These are phyloP conservation scores for Musa balbisiana DNA, from an alignment of 202 grass and related monocot species.

Conservation along the genomic window DNA sequence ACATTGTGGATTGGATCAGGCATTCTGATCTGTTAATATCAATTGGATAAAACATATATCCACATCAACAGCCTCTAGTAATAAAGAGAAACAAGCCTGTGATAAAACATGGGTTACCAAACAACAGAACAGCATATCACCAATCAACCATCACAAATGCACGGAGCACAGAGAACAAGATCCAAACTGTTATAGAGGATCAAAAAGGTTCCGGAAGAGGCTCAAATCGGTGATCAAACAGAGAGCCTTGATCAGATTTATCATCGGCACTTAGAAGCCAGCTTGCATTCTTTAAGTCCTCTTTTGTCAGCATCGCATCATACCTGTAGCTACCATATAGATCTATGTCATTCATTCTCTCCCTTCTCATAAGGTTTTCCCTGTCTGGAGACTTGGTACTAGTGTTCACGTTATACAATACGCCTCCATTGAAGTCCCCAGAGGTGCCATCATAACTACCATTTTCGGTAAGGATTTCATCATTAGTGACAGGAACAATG, in stretches of 20 bases:
- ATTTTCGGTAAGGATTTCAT: slow-evolving; percentile 34
- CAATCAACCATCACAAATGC: slow-evolving; percentile 4
- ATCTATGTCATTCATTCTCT: slow-evolving; percentile 66
- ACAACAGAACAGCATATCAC: not conserved
- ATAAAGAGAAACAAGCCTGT: not conserved
- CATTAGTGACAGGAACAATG: slow-evolving; percentile 35
- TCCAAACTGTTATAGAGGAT: slow-evolving; percentile 23
- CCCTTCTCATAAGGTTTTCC: slow-evolving; percentile 51
- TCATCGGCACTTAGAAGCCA: slow-evolving; percentile 78
- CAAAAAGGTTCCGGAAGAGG: slow-evolving; percentile 83
- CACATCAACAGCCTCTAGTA: slow-evolving; percentile 4
- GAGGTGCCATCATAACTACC: slow-evolving; percentile 32
- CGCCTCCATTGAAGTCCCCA: slow-evolving; percentile 35
- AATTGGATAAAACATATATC: slow-evolving; percentile 6
- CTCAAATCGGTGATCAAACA: slow-evolving; percentile 87
- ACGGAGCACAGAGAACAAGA: not conserved
- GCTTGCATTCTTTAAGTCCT: slow-evolving; percentile 62
- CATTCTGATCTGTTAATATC: slow-evolving; percentile 5
- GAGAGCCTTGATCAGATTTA: slow-evolving; percentile 64
- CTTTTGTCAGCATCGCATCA: slow-evolving; percentile 75
- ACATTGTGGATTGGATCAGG: not conserved
- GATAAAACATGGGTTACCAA: slow-evolving; percentile 18
- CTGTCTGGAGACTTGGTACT: slow-evolving; percentile 50
- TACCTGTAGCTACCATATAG: slow-evolving; percentile 57
- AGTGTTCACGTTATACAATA: slow-evolving; percentile 38